A percentile compares a stretch with the other conserved stretches of the same genome.
These are phyloP conservation scores for Phytophthora sp. DNA, from an alignment of 352 stramenopile genomes.

Conservation along the genomic window DNA sequence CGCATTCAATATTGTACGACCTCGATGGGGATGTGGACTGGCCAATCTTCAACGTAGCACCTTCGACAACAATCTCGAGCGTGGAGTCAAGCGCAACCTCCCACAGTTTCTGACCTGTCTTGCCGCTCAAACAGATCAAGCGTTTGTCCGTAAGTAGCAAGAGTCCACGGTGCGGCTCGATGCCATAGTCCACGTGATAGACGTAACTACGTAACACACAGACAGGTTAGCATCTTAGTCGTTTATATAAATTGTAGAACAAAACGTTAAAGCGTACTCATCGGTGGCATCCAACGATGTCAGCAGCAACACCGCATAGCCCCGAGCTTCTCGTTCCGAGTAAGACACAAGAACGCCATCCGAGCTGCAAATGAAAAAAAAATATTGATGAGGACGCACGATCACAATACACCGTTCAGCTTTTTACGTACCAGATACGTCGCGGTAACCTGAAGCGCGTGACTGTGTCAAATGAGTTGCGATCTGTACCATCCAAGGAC, in stretches of 20 bases:
- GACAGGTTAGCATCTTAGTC: neutral
- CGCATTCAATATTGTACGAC: conserved; percentile 79
- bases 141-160: conserved; percentile 87
- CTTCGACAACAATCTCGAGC: conserved; percentile 55
- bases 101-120: conserved; percentile 81
- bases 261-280: conserved; percentile 55
- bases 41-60: conserved; percentile 51
- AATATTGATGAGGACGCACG: neutral
- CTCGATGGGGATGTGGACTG: conserved; percentile 51
- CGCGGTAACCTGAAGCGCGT: conserved; percentile 76
- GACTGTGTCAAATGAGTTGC: conserved; percentile 44
- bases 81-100: conserved; percentile 85
- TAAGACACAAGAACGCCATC: conserved; percentile 85
- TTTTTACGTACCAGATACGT: conserved; percentile 70
- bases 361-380: conserved; percentile 40
- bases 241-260: neutral
- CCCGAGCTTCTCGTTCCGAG: conserved; percentile 76
- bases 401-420: neutral
- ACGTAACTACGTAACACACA: conserved; percentile 61
- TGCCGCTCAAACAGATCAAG: conserved; percentile 74
- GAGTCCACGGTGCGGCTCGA: conserved; percentile 66
- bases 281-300: conserved; percentile 79
- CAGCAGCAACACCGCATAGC: conserved; percentile 78
- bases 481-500: conserved; percentile 67
- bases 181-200: conserved; percentile 82